These are phyloP conservation scores for Pinus taeda DNA, from an alignment of 75 land plant species.

Conservation along the genomic window DNA sequence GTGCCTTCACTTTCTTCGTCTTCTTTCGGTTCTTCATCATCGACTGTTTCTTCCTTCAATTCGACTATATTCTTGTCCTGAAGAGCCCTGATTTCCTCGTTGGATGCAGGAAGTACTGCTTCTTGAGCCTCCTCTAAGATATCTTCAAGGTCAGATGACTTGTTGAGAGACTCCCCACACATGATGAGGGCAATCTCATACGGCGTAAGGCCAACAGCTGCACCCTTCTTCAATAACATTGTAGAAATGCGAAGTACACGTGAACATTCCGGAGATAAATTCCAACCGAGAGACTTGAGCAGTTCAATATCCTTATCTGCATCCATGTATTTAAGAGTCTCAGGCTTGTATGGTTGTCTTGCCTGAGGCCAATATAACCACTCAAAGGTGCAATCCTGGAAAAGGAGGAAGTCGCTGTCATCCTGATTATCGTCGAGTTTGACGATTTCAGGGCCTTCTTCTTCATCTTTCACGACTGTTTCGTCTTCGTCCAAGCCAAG, in stretches of 20 bases:
- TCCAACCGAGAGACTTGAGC: slow-evolving; percentile 78
- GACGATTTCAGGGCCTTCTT: too few relatives aligned
- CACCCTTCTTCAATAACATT: slow-evolving; percentile 93
- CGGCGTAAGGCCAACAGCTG: slow-evolving; percentile 76
- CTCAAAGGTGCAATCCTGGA: slow-evolving; percentile 96
- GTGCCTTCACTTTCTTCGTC: too few relatives aligned
- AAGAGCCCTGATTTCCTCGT: slow-evolving; percentile 51
- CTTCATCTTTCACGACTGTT: too few relatives aligned
- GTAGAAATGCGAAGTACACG: slow-evolving; percentile 73
- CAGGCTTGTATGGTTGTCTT: slow-evolving; percentile 39
- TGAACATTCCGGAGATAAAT: slow-evolving; percentile 46
- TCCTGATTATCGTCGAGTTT: too few relatives aligned
- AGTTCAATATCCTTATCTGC: slow-evolving; percentile 77
- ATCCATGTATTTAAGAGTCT: slow-evolving; percentile 70
- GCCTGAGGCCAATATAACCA: slow-evolving; percentile 99
- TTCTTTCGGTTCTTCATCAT: too few relatives aligned
- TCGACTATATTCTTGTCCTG: too few relatives aligned
- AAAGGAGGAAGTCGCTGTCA: too few relatives aligned
- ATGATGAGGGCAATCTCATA: slow-evolving; percentile 78
- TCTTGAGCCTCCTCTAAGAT: slow-evolving; percentile 70
- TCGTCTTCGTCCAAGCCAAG: too few relatives aligned
- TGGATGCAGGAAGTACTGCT: slow-evolving; percentile 43
- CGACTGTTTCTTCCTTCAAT: too few relatives aligned
- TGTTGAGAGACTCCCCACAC: slow-evolving; percentile 76
- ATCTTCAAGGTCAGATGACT: slow-evolving; percentile 67